Conservation (phyloP, 768 basidiomycete genomes). For the Chalciporus sphaerocephalus region DNA sequence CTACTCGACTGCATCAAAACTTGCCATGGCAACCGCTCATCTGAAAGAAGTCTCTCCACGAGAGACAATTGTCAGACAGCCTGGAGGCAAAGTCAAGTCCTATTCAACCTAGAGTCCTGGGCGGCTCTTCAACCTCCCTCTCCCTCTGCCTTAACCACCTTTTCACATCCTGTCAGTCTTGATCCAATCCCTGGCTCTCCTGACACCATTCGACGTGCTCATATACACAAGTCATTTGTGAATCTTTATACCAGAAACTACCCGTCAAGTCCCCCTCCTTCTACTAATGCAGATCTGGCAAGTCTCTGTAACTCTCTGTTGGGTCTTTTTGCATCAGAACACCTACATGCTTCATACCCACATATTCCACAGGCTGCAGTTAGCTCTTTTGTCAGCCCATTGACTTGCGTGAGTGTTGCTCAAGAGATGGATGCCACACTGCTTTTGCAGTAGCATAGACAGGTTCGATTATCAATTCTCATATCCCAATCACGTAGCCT, state of each 20-base stretch:
- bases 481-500: not conserved
- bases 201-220: slow-evolving; percentile 62
- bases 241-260: slow-evolving; percentile 51
- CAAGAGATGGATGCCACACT: slow-evolving; percentile 77
- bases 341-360: slow-evolving; percentile 75
- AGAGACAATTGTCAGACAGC: slow-evolving; percentile 39
- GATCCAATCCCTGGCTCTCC: slow-evolving; percentile 48
- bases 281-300: slow-evolving; percentile 73
- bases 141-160: slow-evolving; percentile 64
- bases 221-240: slow-evolving; percentile 74
- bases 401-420: slow-evolving; percentile 79
- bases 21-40: slow-evolving; percentile 53
- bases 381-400: slow-evolving; percentile 86
- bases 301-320: slow-evolving; percentile 81
- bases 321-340: slow-evolving; percentile 86
- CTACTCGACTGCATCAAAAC: slow-evolving; percentile 44
- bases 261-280: slow-evolving; percentile 49
- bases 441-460: slow-evolving; percentile 77
- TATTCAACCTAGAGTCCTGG: slow-evolving; percentile 67
- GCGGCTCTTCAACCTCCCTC: slow-evolving; percentile 68
- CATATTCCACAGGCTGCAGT: slow-evolving; percentile 92
- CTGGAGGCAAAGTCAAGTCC: slow-evolving; percentile 33
- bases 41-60: slow-evolving; percentile 59
- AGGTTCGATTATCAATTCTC: slow-evolving; percentile 38
- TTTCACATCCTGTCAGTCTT: slow-evolving; percentile 74